These are phyloP conservation scores for Thalassiosira hispida DNA, from an alignment of 352 stramenopile species.

Conservation along the genomic window DNA sequence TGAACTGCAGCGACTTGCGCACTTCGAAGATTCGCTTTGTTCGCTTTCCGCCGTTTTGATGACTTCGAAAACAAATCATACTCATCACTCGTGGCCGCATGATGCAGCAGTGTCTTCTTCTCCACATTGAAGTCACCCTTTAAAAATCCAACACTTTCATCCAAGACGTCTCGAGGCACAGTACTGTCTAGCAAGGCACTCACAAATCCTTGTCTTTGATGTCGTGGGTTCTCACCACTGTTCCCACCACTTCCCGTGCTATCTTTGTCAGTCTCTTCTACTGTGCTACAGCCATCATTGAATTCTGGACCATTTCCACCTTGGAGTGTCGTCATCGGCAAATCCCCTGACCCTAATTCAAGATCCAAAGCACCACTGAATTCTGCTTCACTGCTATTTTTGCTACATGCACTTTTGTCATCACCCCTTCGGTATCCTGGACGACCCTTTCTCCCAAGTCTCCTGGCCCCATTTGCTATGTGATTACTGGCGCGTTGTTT, in stretches of 20 bases:
- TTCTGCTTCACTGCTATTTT: constrained; percentile 42
- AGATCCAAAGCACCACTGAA: constrained; percentile 28
- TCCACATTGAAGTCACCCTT: constrained; percentile 82
- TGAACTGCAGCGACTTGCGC: neutral
- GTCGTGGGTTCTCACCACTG: constrained; percentile 18
- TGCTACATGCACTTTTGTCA: constrained; percentile 61
- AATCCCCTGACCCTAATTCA: constrained; percentile 26
- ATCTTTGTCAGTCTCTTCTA: constrained; percentile 45
- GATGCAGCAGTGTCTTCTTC: constrained; percentile 83
- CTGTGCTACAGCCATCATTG: constrained; percentile 35
- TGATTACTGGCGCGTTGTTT: constrained; percentile 41
- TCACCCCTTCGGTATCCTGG: constrained; percentile 39
- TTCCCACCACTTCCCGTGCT: constrained; percentile 18
- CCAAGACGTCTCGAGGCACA: constrained; percentile 76
- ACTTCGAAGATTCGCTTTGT: constrained; percentile 20
- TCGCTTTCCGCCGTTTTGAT: constrained; percentile 33
- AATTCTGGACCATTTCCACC: constrained; percentile 27
- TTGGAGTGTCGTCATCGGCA: neutral
- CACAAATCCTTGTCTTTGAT: constrained; percentile 72
- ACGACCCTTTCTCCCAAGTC: constrained; percentile 46
- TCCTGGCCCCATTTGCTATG: constrained; percentile 51
- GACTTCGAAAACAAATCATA: constrained; percentile 81
- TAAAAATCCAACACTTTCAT: constrained; percentile 81
- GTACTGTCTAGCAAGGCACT: constrained; percentile 77
- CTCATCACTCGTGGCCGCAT: constrained; percentile 80